Conservation (phyloP, 176 grass and related monocot genomes). For the Miscanthus lutarioriparius region DNA sequence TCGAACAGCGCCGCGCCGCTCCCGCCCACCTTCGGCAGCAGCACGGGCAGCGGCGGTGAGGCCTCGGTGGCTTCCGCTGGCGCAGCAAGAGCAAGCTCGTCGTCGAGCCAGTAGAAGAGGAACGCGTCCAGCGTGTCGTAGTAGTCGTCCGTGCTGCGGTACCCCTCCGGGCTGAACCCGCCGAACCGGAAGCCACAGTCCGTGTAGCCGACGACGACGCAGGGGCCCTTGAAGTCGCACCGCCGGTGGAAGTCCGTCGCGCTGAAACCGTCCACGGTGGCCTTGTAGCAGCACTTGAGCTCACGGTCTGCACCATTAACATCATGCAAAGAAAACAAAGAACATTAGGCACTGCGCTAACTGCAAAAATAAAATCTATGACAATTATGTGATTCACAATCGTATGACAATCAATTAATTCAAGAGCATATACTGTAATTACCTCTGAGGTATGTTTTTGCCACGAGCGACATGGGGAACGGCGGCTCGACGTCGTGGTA, state of each 20-base stretch:
- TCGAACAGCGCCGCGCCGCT: constrained; percentile 93
- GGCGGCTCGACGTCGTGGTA: constrained; percentile 71
- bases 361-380: too few species aligned
- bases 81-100: background rate
- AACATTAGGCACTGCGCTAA: too few species aligned
- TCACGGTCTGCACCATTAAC: constrained; percentile 45
- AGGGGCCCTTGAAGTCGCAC: constrained; percentile 92
- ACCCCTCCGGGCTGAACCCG: constrained; percentile 87
- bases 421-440: background rate
- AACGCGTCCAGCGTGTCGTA: constrained; percentile 86
- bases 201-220: constrained; percentile 69
- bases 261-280: constrained; percentile 73
- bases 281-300: constrained; percentile 82
- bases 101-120: constrained; percentile 86
- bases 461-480: constrained; percentile 65
- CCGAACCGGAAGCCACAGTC: constrained; percentile 52
- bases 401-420: too few species aligned
- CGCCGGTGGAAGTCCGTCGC: constrained; percentile 71
- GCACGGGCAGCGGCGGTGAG: background rate
- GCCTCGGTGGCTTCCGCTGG: background rate
- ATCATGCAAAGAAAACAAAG: background rate
- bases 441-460: constrained; percentile 72
- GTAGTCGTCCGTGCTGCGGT: constrained; percentile 94
- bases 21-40: constrained; percentile 76
- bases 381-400: too few species aligned